Percentiles rank a stretch among this genome's conserved stretches.
Evolutionary conservation across 768 basidiomycete genomes (phyloP).

Genomic region (Phlebiopsis gigantea): DNA sequence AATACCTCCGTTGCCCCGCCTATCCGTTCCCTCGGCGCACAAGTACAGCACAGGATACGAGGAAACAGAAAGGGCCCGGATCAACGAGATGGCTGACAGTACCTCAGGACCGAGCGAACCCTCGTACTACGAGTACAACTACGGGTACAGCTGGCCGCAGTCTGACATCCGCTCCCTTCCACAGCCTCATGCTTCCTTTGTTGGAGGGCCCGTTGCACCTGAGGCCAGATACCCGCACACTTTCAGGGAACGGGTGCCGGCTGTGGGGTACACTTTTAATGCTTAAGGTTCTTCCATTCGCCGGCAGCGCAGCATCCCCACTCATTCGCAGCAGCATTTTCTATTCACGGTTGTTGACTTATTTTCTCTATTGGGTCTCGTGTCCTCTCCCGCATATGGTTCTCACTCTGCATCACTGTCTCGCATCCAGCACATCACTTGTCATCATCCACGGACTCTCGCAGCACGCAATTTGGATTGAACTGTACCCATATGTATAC

Average conservation of each 20-base stretch:
- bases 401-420: not conserved
- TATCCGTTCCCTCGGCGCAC: not conserved
- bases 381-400: not conserved
- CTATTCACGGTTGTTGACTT: not conserved
- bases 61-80: not conserved
- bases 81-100: not conserved
- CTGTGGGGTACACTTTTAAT: constrained; percentile 1
- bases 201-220: not conserved
- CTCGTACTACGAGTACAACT: not conserved
- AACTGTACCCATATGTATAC: constrained; percentile 9
- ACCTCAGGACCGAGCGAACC: constrained; percentile 6
- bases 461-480: constrained; percentile 2
- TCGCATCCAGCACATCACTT: not conserved
- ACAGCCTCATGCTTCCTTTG: not conserved
- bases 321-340: not conserved
- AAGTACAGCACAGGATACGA: not conserved
- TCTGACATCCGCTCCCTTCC: constrained; percentile 8
- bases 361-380: not conserved
- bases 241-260: not conserved
- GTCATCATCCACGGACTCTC: constrained; percentile 1
- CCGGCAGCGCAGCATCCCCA: not conserved
- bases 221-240: not conserved
- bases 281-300: not conserved
- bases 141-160: constrained; percentile 9
- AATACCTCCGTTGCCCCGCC: constrained; percentile 8